Evolutionary conservation across 768 basidiomycete genomes (phyloP).

Genomic region (Mycena epipterygia): DNA sequence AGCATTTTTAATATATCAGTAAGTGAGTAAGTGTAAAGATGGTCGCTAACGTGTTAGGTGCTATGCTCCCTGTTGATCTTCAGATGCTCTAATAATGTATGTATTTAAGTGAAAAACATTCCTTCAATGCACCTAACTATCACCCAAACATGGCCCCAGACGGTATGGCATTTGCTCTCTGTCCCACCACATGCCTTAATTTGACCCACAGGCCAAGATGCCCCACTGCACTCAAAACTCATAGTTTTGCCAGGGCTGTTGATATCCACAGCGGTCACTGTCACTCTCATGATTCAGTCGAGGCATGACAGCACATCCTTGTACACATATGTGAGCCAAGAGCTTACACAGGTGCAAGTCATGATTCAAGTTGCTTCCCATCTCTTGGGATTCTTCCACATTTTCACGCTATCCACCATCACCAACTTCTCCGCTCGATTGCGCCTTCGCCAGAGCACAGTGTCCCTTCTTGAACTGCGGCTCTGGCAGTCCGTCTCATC

Average conservation of each 20-base stretch:
- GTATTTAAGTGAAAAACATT: too few species aligned
- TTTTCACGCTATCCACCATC: constrained; percentile 2
- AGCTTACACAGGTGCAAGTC: background rate
- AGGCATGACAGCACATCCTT: background rate
- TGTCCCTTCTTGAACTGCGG: background rate
- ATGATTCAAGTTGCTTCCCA: background rate
- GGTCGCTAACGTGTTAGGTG: too few species aligned
- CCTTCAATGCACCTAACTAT: too few species aligned
- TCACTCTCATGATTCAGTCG: background rate
- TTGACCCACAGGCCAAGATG: background rate
- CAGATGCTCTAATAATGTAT: too few species aligned
- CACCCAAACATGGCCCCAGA: too few species aligned
- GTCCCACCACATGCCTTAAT: too few species aligned
- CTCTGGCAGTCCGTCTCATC: constrained; percentile 2
- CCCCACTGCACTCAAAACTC: background rate
- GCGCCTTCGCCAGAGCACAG: background rate
- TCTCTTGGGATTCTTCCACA: constrained; percentile 2
- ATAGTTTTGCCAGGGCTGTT: constrained; percentile 2
- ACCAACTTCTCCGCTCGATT: constrained; percentile 4
- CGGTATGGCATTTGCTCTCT: too few species aligned
- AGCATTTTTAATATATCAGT: too few species aligned
- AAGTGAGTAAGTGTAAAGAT: too few species aligned
- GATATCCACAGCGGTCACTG: background rate
- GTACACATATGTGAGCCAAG: background rate
- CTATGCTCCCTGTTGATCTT: too few species aligned